Percentiles rank a stretch among this genome's conserved stretches.
These are phyloP conservation scores for Lodderomyces beijingensis DNA, from an alignment of 1,139 yeast genomes.

Conservation along the genomic window DNA sequence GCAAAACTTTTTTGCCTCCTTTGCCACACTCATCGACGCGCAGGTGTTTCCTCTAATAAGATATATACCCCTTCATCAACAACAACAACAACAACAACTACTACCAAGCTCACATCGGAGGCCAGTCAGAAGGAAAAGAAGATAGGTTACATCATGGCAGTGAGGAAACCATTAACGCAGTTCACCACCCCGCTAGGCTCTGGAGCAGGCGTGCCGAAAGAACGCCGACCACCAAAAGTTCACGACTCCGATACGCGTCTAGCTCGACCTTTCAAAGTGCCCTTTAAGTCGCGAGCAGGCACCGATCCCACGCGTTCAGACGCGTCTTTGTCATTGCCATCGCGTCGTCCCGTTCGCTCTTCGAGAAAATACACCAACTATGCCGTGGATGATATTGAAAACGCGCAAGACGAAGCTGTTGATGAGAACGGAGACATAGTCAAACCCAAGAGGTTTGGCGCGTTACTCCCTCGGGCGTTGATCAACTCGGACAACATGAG, in stretches of 20 bases:
- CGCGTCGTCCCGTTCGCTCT: slow-evolving; percentile 19
- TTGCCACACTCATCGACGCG: too few species aligned
- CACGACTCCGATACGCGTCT: slow-evolving; percentile 32
- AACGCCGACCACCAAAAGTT: slow-evolving; percentile 37
- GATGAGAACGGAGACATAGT: slow-evolving; percentile 26
- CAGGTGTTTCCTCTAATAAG: too few species aligned
- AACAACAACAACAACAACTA: too few species aligned
- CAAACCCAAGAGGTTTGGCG: slow-evolving; percentile 39
- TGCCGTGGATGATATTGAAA: slow-evolving; percentile 14
- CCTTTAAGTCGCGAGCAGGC: slow-evolving; percentile 27
- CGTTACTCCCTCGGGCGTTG: slow-evolving; percentile 44
- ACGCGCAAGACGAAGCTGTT: slow-evolving; percentile 17
- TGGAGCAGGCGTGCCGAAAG: slow-evolving; percentile 43
- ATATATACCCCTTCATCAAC: too few species aligned
- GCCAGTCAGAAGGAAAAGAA: too few species aligned
- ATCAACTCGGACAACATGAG: slow-evolving; percentile 27
- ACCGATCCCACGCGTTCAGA: slow-evolving; percentile 10
- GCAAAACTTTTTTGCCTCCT: too few species aligned
- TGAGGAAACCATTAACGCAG: slow-evolving; percentile 32
- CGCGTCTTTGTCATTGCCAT: background rate
- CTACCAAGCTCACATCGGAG: too few species aligned
- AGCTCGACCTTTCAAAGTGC: slow-evolving; percentile 40
- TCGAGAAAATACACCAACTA: slow-evolving; percentile 22
- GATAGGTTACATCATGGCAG: slow-evolving; percentile 24
- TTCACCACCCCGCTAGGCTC: slow-evolving; percentile 45